Evolutionary conservation across 2,329 filamentous ascomycete species (phyloP).

Genomic region (Myriosclerotinia duriaeana): DNA sequence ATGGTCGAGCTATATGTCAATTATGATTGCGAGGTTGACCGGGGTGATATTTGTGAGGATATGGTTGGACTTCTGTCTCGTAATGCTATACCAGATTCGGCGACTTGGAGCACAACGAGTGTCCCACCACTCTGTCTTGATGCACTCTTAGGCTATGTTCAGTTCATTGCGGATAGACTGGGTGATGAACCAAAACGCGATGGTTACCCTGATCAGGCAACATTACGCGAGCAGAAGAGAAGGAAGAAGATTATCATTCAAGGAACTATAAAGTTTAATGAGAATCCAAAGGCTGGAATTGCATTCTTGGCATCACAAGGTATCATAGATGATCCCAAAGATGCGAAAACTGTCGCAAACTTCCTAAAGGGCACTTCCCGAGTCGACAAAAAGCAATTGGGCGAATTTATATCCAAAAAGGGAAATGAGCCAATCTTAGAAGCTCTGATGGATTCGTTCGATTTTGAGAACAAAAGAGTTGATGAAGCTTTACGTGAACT

Average conservation of each 20-base stretch:
- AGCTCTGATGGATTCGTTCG: conserved; percentile 82
- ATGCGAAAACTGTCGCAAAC: conserved; percentile 75
- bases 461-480: conserved; percentile 81
- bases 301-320: conserved; percentile 82
- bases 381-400: conserved; percentile 85
- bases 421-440: conserved; percentile 82
- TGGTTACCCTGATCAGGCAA: conserved; percentile 63
- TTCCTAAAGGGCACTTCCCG: conserved; percentile 87
- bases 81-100: conserved; percentile 94
- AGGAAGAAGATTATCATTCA: conserved; percentile 87
- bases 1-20: conserved; percentile 96
- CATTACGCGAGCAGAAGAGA: conserved; percentile 68
- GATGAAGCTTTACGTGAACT: conserved; percentile 86
- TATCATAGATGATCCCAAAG: conserved; percentile 73
- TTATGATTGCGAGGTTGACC: conserved; percentile 93
- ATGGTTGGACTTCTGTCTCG: conserved; percentile 89
- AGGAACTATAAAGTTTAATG: conserved; percentile 89
- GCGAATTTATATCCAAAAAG: conserved; percentile 90
- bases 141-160: conserved; percentile 84
- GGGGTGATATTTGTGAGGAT: conserved; percentile 90
- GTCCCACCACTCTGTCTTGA: conserved; percentile 94
- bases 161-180: conserved; percentile 85
- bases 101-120: conserved; percentile 98
- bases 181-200: conserved; percentile 65
- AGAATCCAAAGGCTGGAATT: conserved; percentile 85